phyloP scores from a whole-genome alignment of 1,284 basidiomycete genomes.

The Trichosporon inkin region DNA sequence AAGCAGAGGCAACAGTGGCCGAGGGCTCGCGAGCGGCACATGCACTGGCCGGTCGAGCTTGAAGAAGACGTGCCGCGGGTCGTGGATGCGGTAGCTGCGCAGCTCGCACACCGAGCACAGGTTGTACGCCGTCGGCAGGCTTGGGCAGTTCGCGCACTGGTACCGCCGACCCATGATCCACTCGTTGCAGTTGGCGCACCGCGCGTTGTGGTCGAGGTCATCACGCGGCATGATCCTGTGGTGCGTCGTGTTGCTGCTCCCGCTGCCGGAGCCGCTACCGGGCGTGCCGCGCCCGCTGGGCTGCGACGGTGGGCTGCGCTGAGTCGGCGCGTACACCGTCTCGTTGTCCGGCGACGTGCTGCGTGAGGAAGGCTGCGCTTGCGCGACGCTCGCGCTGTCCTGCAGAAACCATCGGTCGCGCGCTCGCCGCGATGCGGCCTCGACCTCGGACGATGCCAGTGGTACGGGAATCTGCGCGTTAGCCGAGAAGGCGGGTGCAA shows the following conservation, averaged over 20 bases:
- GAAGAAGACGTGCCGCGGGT: conserved; percentile 79
- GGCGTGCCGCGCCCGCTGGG: conserved; percentile 2
- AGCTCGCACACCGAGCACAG: conserved; percentile 72
- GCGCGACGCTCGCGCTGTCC: conserved; percentile 58
- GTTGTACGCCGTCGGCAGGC: conserved; percentile 44
- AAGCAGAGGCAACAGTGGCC: conserved; percentile 66
- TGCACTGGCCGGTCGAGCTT: conserved; percentile 74
- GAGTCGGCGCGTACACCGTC: conserved; percentile 41
- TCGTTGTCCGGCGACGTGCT: conserved; percentile 46
- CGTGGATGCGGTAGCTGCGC: conserved; percentile 69
- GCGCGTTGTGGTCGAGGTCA: conserved; percentile 40
- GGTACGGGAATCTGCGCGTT: conserved; percentile 70
- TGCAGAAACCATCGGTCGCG: conserved; percentile 69
- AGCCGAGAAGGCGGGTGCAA: neutral
- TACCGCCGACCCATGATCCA: conserved; percentile 49
- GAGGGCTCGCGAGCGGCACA: conserved; percentile 60
- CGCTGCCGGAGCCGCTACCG: neutral
- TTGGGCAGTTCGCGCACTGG: conserved; percentile 51
- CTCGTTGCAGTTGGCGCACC: conserved; percentile 43
- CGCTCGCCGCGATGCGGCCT: conserved; percentile 67
- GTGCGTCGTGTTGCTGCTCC: conserved; percentile 5
- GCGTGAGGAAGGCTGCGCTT: conserved; percentile 27
- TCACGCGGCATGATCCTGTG: conserved; percentile 22
- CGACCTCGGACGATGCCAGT: conserved; percentile 65
- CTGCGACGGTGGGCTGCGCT: neutral